Percentiles rank a stretch among this genome's conserved stretches.
These are phyloP conservation scores for Gynochthodes officinalis DNA, from an alignment of 257 asterid genomes.

Conservation along the genomic window DNA sequence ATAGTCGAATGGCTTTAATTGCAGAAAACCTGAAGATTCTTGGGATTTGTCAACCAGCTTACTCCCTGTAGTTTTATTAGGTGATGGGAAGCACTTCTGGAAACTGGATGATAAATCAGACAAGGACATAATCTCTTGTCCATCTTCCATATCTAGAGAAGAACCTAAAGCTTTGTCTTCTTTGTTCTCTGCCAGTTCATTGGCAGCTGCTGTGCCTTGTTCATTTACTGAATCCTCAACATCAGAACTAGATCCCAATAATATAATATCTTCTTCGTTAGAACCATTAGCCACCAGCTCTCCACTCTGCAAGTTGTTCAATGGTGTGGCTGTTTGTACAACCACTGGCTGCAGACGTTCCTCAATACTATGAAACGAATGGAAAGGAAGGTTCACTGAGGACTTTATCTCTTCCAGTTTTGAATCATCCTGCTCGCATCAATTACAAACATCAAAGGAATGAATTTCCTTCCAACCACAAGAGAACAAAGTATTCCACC, in stretches of 20 bases:
- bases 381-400: constrained; percentile 71
- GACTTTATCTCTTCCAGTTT: constrained; percentile 82
- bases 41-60: constrained; percentile 36
- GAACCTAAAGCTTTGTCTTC: constrained; percentile 26
- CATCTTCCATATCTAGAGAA: constrained; percentile 36
- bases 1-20: constrained; percentile 64
- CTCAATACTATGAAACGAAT: constrained; percentile 43
- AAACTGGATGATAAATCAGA: constrained; percentile 76
- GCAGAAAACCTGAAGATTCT: constrained; percentile 23
- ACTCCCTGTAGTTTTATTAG: constrained; percentile 20
- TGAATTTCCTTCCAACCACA: neutral
- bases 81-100: constrained; percentile 58
- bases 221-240: constrained; percentile 35
- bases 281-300: constrained; percentile 29
- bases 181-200: constrained; percentile 21
- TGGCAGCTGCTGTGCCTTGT: constrained; percentile 22
- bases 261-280: constrained; percentile 48
- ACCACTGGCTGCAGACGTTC: constrained; percentile 29
- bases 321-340: constrained; percentile 20
- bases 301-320: constrained; percentile 19
- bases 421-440: constrained; percentile 45
- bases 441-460: constrained; percentile 9
- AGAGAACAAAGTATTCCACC: no score
- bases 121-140: constrained; percentile 53
- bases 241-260: constrained; percentile 51